A percentile compares a stretch with the other conserved stretches of the same genome.
Evolutionary conservation across 768 basidiomycete genomes (phyloP).

Genomic region (Psilocybe tampanensis): DNA sequence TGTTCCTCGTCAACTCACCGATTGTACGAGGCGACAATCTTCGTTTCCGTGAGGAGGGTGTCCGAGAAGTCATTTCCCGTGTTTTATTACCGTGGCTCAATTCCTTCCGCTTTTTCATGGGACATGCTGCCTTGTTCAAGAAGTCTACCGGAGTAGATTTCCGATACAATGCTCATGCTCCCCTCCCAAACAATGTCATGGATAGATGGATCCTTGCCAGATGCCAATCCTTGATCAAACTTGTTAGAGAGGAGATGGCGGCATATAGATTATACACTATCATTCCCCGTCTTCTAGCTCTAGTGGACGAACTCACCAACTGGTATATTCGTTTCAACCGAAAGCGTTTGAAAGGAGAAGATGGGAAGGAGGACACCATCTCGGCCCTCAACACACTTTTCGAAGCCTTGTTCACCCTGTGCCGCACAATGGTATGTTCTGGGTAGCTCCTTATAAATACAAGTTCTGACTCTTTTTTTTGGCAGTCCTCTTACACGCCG

Average conservation of each 20-base stretch:
- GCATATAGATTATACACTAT: conserved; percentile 97
- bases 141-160: conserved; percentile 80
- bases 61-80: conserved; percentile 94
- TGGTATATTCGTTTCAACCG: conserved; percentile 99
- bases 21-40: conserved; percentile 98
- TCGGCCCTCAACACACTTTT: conserved; percentile 94
- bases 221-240: conserved; percentile 94
- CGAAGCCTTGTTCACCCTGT: conserved; percentile 92
- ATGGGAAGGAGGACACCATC: conserved; percentile 84
- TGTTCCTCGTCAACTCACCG: conserved; percentile 99
- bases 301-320: conserved; percentile 96
- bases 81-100: conserved; percentile 98
- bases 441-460: not conserved
- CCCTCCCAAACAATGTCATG: conserved; percentile 91
- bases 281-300: conserved; percentile 89
- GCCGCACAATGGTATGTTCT: conserved; percentile 83
- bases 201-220: conserved; percentile 97
- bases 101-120: conserved; percentile 98
- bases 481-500: conserved; percentile 96
- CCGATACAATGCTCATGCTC: conserved; percentile 84
- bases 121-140: conserved; percentile 87
- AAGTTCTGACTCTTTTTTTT: conserved; percentile 7
- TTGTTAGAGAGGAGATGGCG: conserved; percentile 94
- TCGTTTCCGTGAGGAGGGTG: conserved; percentile 97
- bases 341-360: conserved; percentile 92